These are phyloP conservation scores for Exophiala xenobiotica DNA, from an alignment of 2,329 filamentous ascomycete genomes.

Conservation along the genomic window DNA sequence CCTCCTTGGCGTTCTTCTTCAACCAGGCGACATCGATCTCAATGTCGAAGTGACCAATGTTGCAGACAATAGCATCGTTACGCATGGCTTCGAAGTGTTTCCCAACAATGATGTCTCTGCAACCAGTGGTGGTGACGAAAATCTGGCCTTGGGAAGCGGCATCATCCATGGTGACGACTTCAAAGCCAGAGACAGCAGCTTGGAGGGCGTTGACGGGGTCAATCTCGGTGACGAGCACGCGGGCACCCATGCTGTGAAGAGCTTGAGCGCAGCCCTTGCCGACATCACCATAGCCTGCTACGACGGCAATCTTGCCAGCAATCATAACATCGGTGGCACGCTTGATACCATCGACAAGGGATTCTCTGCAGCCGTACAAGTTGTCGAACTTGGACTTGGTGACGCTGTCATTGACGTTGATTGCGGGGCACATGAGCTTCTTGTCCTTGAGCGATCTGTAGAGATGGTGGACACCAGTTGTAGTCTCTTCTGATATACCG, in stretches of 20 bases:
- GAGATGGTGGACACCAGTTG: conserved; percentile 98
- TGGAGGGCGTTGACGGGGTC: conserved; percentile 99
- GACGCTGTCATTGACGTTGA: conserved; percentile 99
- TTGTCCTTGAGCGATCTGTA: conserved; percentile 96
- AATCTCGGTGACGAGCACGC: conserved; percentile 93
- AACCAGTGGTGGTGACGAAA: conserved; percentile 98
- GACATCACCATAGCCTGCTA: conserved; percentile 98
- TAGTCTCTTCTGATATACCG: conserved; percentile 99
- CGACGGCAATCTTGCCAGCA: conserved; percentile 96
- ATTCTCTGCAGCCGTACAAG: conserved; percentile 98
- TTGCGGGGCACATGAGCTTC: conserved; percentile 85
- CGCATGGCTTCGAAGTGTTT: conserved; percentile 92
- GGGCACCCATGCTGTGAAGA: conserved; percentile 94
- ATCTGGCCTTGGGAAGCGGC: conserved; percentile 87
- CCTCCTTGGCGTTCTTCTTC: conserved; percentile 90
- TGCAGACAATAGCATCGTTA: conserved; percentile 99
- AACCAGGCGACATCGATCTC: conserved; percentile 99
- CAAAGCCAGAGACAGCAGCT: conserved; percentile 93
- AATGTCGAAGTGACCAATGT: conserved; percentile 99
- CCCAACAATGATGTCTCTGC: conserved; percentile 93
- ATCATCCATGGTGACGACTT: conserved; percentile 98
- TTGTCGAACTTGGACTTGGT: conserved; percentile 99
- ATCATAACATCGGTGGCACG: conserved; percentile 99
- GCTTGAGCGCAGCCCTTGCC: conserved; percentile 98
- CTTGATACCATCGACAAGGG: conserved; percentile 99